A percentile compares a stretch with the other conserved stretches of the same genome.
These are phyloP conservation scores for Cajanus cajan DNA, from an alignment of 306 rosid genomes.

Conservation along the genomic window DNA sequence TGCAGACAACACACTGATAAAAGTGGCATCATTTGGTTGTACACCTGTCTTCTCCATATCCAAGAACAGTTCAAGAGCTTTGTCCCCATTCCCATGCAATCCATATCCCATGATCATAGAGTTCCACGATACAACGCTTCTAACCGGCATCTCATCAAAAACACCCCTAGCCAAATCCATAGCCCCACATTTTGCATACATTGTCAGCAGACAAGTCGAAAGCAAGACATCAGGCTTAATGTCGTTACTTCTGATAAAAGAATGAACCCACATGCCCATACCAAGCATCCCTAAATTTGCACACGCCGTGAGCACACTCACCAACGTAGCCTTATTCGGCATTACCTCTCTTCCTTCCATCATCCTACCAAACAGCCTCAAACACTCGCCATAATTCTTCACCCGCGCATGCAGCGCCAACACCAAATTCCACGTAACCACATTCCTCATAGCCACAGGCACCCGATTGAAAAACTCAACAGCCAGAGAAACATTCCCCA, in stretches of 20 bases:
- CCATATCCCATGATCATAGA: conserved; percentile 73
- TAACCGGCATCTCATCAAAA: conserved; percentile 55
- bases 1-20: conserved; percentile 59
- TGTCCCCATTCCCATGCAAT: conserved; percentile 54
- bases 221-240: conserved; percentile 57
- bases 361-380: conserved; percentile 51
- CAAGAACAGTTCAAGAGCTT: conserved; percentile 48
- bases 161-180: conserved; percentile 58
- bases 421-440: conserved; percentile 59
- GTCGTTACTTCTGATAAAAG: conserved; percentile 38
- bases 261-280: conserved; percentile 53
- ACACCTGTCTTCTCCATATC: conserved; percentile 56
- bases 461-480: conserved; percentile 41
- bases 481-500: conserved; percentile 42
- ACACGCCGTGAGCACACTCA: conserved; percentile 64
- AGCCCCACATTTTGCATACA: conserved; percentile 68
- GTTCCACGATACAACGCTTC: conserved; percentile 64
- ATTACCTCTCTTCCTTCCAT: conserved; percentile 40
- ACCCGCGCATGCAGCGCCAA: conserved; percentile 47
- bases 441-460: conserved; percentile 39
- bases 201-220: conserved; percentile 57
- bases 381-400: conserved; percentile 52
- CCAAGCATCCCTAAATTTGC: conserved; percentile 58
- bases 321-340: conserved; percentile 68
- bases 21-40: conserved; percentile 57